Conservation (phyloP, 2,329 filamentous ascomycete species). For the Fusarium humuli region DNA sequence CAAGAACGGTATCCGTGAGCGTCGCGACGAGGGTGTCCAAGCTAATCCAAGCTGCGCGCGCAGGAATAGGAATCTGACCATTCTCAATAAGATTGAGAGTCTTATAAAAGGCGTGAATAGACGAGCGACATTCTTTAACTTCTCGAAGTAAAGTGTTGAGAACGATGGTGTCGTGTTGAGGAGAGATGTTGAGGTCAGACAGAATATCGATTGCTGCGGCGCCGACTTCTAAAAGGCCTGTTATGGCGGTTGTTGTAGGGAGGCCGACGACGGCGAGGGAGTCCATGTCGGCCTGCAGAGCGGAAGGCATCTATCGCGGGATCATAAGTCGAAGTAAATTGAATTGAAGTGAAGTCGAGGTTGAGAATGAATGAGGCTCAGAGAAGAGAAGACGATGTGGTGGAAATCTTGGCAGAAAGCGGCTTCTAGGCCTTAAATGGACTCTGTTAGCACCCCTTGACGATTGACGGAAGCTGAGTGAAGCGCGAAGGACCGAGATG, state of each 20-base stretch:
- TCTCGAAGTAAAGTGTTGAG: slow-evolving; percentile 51
- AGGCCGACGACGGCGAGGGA: slow-evolving; percentile 42
- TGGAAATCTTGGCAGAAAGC: not conserved
- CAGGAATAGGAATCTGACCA: slow-evolving; percentile 50
- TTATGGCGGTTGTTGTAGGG: slow-evolving; percentile 53
- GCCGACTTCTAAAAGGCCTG: slow-evolving; percentile 53
- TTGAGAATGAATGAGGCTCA: not conserved
- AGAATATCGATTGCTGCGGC: slow-evolving; percentile 51
- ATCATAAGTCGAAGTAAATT: slow-evolving; percentile 1
- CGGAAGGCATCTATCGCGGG: slow-evolving; percentile 38
- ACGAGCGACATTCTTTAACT: slow-evolving; percentile 54
- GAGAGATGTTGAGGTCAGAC: slow-evolving; percentile 50
- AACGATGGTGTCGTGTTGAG: slow-evolving; percentile 44
- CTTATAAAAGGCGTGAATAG: slow-evolving; percentile 53
- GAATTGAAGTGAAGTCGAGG: too few species aligned
- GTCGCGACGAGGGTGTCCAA: slow-evolving; percentile 52
- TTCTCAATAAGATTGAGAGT: slow-evolving; percentile 51
- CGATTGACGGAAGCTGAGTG: not conserved
- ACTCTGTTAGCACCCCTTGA: not conserved
- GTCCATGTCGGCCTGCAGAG: slow-evolving; percentile 41
- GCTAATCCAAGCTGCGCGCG: slow-evolving; percentile 52
- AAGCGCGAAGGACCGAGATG: not conserved
- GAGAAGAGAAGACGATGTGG: not conserved
- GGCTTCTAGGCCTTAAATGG: not conserved
- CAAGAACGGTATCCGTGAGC: slow-evolving; percentile 53